Base-by-base conservation (phyloP, 306 rosid species). In the Calophaca sinica region DNA sequence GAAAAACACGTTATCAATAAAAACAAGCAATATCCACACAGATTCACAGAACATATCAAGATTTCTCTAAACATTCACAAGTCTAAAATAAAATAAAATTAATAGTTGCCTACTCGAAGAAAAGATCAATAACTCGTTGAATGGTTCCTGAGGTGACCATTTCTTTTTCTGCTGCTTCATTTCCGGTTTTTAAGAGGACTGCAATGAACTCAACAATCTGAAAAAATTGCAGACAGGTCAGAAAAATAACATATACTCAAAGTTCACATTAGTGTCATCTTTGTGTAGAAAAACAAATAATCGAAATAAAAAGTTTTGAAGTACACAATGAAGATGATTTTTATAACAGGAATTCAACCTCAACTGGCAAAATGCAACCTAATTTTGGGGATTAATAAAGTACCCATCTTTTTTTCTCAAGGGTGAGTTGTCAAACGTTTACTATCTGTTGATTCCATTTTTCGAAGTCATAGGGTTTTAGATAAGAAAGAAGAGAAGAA, bases 161-260 rank as follows among this genome's bases (percentile, higher is more conserved):
- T 84, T 92, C 98, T 9, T 80, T 85, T 87, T 96, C 98, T 46
- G 97, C 98, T 32, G 90, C 80, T 78, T 80, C 96, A 74, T 89
- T 90, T 74, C 92, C 87, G 15, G 92, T 80, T 89, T 87, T 92
- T 74, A 90, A 73, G 77, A 96, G 82, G 77, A 96, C 99, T 13
- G 99, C 91, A 84, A 96, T 84, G 79, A 92, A 96, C 87, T 96
- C 99, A 42, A 96, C 98, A 78, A 89, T 87, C 99, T 96, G 87
- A 82, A 85, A 75, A 52, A 59, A 70, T 63, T 41, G 72, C 72
- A 63, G 64, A 51, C 50, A 44, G 57, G 58, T 77, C 12, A 63
- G 74, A 50, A 73, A 44, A 38, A 64, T 5, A 71, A 29, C 66
- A 52, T 14, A 68, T 13, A 33, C 77, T 51, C 9, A 44, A 54